Evolutionary conservation across 257 asterid species (phyloP).

Genomic region (Striga asiatica): DNA sequence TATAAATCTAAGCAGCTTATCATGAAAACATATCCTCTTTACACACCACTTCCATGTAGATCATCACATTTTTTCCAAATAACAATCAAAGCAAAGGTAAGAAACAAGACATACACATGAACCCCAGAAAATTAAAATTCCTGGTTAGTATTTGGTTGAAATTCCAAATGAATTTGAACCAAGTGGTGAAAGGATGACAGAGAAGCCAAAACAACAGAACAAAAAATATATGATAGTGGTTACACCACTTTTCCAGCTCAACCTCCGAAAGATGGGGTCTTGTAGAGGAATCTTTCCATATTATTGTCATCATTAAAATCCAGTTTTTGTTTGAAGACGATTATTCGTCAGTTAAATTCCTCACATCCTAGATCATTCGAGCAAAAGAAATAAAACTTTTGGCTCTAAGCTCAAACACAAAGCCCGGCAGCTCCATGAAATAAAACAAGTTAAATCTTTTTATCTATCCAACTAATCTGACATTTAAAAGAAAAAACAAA

Average conservation of each 20-base stretch:
- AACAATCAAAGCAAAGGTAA: neutral
- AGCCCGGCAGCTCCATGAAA: neutral
- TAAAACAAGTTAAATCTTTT: neutral
- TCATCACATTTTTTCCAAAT: neutral
- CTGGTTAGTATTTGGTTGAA: neutral
- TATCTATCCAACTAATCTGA: neutral
- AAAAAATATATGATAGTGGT: neutral
- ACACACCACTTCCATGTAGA: neutral
- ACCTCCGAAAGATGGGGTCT: neutral
- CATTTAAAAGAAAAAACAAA: neutral
- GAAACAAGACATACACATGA: neutral
- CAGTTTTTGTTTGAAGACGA: neutral
- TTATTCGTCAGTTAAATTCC: neutral
- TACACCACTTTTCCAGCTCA: neutral
- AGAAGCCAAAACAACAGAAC: neutral
- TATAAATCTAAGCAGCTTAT: neutral
- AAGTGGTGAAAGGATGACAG: neutral
- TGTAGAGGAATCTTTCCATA: neutral
- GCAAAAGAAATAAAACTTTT: neutral
- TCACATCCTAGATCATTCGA: conserved; percentile 1
- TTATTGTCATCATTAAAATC: neutral
- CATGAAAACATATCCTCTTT: neutral
- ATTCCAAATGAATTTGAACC: neutral
- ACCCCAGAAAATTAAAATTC: neutral
- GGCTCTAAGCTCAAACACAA: neutral